phyloP scores from a whole-genome alignment of 176 grass and related monocot species.

The Microstegium vimineum region DNA sequence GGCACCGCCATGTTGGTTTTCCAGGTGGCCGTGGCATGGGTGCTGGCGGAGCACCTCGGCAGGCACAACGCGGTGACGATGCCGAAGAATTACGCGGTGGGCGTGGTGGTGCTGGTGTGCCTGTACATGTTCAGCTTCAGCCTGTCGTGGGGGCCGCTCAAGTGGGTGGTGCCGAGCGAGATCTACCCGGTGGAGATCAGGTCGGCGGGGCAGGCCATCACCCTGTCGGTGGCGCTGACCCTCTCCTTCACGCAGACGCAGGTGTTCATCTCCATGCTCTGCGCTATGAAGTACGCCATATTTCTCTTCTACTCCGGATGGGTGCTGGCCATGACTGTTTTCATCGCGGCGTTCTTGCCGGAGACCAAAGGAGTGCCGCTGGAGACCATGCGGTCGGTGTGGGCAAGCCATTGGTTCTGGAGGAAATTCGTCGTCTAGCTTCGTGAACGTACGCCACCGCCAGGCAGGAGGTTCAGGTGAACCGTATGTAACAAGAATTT shows the following conservation, averaged over 20 bases:
- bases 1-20: slow-evolving; percentile 28
- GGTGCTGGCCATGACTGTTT: slow-evolving; percentile 52
- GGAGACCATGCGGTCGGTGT: slow-evolving; percentile 20
- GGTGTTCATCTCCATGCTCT: slow-evolving; percentile 61
- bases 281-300: slow-evolving; percentile 48
- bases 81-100: slow-evolving; percentile 42
- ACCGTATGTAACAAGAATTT: neutral
- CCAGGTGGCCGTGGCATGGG: slow-evolving; percentile 51
- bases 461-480: neutral
- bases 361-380: slow-evolving; percentile 53
- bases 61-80: slow-evolving; percentile 21
- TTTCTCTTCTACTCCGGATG: slow-evolving; percentile 69
- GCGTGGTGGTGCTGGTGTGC: slow-evolving; percentile 60
- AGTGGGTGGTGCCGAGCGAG: slow-evolving; percentile 77
- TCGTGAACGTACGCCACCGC: too few relatives aligned
- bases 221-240: slow-evolving; percentile 45
- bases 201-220: slow-evolving; percentile 64
- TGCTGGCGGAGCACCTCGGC: slow-evolving; percentile 45
- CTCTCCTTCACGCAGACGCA: slow-evolving; percentile 75
- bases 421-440: neutral
- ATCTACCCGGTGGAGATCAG: slow-evolving; percentile 82
- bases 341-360: slow-evolving; percentile 59
- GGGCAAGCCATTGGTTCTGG: slow-evolving; percentile 19
- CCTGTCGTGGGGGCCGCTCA: slow-evolving; percentile 76
- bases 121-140: slow-evolving; percentile 57